Evolutionary conservation across 2,329 filamentous ascomycete genomes (phyloP), one percentile per base, ranked within the genome.

Genomic region (Cercospora sp.): DNA sequence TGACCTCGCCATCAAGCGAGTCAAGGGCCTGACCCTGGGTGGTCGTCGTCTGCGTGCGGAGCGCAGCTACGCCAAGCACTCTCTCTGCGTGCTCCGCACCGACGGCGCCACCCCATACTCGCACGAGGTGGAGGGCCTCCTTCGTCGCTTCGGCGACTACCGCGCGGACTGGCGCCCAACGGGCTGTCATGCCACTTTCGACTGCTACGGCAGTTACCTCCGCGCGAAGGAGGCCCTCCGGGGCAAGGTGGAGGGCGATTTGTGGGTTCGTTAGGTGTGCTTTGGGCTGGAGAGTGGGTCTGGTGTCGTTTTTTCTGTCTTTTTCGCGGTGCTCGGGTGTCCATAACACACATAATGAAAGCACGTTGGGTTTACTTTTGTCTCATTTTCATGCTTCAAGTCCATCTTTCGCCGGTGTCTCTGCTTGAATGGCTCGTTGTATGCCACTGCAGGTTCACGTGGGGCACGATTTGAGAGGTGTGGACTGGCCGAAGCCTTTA

Each of bases 211-310:
- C 53, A 32, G 53, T 32, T 57, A 57, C 6, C 28, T 57, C 8
- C 53, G 53, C 16, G 53, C 53, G 10, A 57, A 57, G 53, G 53
- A 57, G 53, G 53, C 53, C 53, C 53, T 57, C 16, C 53, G 9
- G 26, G 53, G 53, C 53, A 57, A 57, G 24, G 12, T 28, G 16
- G 53, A 16, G 21, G 16, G 24, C 28, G 18, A 18, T 4, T n/a
- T 57, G 21, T 57, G 24, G 53, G 53, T 32, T 26, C 16, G 53
- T 21, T 57, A 18, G 24, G 24, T 16, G 51, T 40, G 37, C n/a
- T 40, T 40, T 16, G 28, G 28, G 53, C 7, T 9, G 8, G 53
- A 26, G 21, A 28, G 21, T n/a, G 53, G 26, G 53, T 10, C n/a
- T 32, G n/a, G 53, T 57, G 53, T 53, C 18, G 49, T 53, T 12